Evolutionary conservation across 805 yeast species (phyloP).

Genomic region (Peterozyma xylosa): DNA sequence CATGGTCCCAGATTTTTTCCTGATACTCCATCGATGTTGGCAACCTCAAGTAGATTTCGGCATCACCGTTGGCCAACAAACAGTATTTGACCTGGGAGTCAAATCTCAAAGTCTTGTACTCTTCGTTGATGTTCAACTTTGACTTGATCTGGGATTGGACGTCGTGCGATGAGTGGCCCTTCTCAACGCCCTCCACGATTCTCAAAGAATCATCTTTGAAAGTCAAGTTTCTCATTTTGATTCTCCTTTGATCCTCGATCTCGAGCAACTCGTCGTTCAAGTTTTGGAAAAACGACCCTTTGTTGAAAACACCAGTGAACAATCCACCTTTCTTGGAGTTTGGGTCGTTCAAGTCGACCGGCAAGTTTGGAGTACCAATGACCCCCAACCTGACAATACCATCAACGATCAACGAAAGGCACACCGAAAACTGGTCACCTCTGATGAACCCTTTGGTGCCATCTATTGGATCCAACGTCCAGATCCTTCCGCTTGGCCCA

Average conservation of each 20-base stretch:
- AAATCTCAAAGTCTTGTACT: slow-evolving; percentile 60
- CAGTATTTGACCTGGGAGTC: slow-evolving; percentile 98
- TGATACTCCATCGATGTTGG: slow-evolving; percentile 72
- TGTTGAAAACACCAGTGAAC: slow-evolving; percentile 59
- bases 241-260: slow-evolving; percentile 24
- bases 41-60: slow-evolving; percentile 83
- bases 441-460: slow-evolving; percentile 96
- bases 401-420: slow-evolving; percentile 82
- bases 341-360: slow-evolving; percentile 35
- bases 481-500: slow-evolving; percentile 72
- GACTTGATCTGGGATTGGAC: slow-evolving; percentile 72
- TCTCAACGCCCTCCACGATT: slow-evolving; percentile 91
- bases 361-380: slow-evolving; percentile 93
- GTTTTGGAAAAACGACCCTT: slow-evolving; percentile 56
- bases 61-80: slow-evolving; percentile 82
- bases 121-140: slow-evolving; percentile 47
- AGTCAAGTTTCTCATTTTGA: slow-evolving; percentile 40
- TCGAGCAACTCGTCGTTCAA: slow-evolving; percentile 29
- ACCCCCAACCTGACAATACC: slow-evolving; percentile 85
- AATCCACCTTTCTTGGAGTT: slow-evolving; percentile 57
- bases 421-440: slow-evolving; percentile 95
- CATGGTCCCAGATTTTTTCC: slow-evolving; percentile 99
- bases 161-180: slow-evolving; percentile 88
- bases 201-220: slow-evolving; percentile 37
- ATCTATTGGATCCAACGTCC: slow-evolving; percentile 98